Percentiles rank a stretch among this genome's conserved stretches.
Evolutionary conservation across 129 eudicot genomes (phyloP).

Genomic region (Mikania micrantha): DNA sequence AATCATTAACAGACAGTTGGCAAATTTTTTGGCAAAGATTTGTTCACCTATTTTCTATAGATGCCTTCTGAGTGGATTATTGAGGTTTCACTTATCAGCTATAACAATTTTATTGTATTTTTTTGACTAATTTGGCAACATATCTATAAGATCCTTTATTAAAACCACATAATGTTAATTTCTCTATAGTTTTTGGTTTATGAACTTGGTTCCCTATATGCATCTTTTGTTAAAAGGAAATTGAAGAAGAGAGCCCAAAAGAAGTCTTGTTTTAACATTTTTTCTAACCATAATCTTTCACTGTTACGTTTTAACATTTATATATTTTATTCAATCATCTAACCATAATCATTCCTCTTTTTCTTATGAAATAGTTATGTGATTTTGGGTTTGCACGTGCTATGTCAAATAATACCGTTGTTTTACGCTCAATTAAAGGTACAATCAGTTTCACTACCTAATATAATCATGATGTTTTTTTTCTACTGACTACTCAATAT

Average conservation of each 20-base stretch:
- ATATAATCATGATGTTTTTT: not conserved
- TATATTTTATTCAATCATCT: not conserved
- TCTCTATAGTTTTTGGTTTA: not conserved
- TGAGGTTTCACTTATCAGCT: not conserved
- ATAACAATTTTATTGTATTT: not conserved
- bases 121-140: not conserved
- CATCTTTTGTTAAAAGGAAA: not conserved
- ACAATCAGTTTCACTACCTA: not conserved
- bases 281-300: not conserved
- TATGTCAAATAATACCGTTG: constrained; percentile 97
- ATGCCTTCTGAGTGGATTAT: not conserved
- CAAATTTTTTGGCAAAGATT: not conserved
- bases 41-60: not conserved
- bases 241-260: not conserved
- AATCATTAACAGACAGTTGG: not conserved
- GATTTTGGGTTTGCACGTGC: constrained; percentile 99
- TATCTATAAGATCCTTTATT: not conserved
- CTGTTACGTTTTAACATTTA: not conserved
- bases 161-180: not conserved
- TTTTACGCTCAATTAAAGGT: constrained; percentile 96
- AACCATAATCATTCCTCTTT: constrained; percentile 4
- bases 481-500: not conserved
- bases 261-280: not conserved
- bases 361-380: constrained; percentile 59
- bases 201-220: not conserved